These are phyloP conservation scores for Trichosporon faecale DNA, from an alignment of 1,284 basidiomycete genomes.

Conservation along the genomic window DNA sequence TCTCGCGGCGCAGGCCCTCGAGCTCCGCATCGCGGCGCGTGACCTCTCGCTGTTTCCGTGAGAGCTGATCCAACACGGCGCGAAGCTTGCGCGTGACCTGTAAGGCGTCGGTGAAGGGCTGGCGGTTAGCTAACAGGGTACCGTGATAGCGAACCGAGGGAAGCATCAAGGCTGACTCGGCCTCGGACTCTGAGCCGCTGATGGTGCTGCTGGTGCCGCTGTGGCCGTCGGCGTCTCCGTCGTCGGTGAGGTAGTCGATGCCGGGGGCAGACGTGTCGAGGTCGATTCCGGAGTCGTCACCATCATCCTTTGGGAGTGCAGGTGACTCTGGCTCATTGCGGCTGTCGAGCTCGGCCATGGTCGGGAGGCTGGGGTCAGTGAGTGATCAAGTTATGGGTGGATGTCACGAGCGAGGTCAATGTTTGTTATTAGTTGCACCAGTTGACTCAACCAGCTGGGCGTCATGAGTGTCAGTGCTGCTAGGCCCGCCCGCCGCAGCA, in stretches of 20 bases:
- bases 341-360: not conserved
- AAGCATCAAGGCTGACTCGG: not conserved
- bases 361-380: not conserved
- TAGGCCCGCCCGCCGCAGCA: too few relatives aligned
- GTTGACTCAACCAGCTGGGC: not conserved
- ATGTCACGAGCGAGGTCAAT: not conserved
- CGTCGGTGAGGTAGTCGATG: not conserved
- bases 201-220: not conserved
- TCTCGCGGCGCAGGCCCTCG: not conserved
- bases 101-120: not conserved
- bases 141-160: not conserved
- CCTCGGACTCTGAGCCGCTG: not conserved
- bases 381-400: not conserved
- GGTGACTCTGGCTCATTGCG: too few relatives aligned
- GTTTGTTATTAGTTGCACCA: not conserved
- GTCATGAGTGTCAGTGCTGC: not conserved
- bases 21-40: not conserved
- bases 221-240: not conserved
- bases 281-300: not conserved
- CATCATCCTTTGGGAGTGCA: not conserved
- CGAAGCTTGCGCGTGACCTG: not conserved
- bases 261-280: not conserved
- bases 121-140: not conserved
- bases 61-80: not conserved
- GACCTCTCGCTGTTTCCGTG: not conserved